Conservation (phyloP, 768 basidiomycete genomes). For the Leucosporidium yakuticum region DNA sequence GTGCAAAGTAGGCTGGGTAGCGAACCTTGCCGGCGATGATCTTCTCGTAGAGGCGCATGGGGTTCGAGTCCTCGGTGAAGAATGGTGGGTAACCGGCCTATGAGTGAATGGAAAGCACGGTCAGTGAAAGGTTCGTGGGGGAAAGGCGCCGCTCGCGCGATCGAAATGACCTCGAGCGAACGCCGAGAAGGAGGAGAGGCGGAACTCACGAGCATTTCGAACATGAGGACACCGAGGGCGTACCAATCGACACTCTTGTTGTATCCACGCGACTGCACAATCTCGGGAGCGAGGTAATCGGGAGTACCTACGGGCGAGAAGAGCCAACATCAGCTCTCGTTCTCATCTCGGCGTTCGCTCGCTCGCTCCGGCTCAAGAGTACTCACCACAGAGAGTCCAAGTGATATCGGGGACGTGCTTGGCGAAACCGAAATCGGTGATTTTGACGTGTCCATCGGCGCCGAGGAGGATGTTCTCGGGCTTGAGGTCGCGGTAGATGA, state of each 20-base stretch:
- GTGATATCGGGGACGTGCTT: constrained; percentile 98
- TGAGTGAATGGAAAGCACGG: not conserved
- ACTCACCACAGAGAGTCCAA: constrained; percentile 73
- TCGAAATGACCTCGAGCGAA: too few relatives aligned
- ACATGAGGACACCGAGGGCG: constrained; percentile 94
- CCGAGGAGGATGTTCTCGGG: constrained; percentile 50
- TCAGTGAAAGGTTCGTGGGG: constrained; percentile 56
- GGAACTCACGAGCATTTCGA: constrained; percentile 81
- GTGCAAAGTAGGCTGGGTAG: constrained; percentile 86
- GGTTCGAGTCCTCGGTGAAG: constrained; percentile 78
- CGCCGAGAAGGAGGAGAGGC: not conserved
- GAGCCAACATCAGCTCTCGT: not conserved
- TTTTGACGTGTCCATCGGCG: constrained; percentile 71
- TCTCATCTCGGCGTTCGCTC: not conserved
- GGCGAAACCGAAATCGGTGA: constrained; percentile 92
- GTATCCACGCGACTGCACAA: constrained; percentile 95
- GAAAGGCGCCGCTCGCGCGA: not conserved
- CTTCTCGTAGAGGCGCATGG: constrained; percentile 97
- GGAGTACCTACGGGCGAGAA: constrained; percentile 57
- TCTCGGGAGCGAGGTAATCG: constrained; percentile 96
- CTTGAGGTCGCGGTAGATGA: constrained; percentile 97
- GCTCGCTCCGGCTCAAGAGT: not conserved
- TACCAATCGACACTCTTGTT: constrained; percentile 99
- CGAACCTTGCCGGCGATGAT: constrained; percentile 82
- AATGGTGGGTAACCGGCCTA: constrained; percentile 63